Evolutionary conservation across 352 stramenopile genomes (phyloP).

Genomic region (Globisporangium acanthophoron): DNA sequence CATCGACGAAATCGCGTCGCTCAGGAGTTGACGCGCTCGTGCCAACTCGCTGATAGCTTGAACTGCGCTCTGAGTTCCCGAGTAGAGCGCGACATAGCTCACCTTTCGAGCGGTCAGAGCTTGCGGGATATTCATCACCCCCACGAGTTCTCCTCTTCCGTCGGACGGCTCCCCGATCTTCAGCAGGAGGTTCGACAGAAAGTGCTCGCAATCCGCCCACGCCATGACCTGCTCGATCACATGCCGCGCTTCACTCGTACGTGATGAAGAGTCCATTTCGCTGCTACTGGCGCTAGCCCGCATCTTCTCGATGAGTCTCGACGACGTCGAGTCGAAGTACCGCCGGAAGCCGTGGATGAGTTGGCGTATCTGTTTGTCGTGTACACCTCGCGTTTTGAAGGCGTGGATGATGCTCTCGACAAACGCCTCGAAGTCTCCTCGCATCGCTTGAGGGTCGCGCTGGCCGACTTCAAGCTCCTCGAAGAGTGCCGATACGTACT

Average conservation of each 20-base stretch:
- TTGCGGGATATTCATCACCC: slow-evolving; percentile 18
- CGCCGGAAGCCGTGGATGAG: slow-evolving; percentile 28
- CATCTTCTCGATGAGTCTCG: slow-evolving; percentile 19
- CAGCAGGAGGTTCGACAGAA: slow-evolving; percentile 23
- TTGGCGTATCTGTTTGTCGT: slow-evolving; percentile 14
- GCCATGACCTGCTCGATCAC: slow-evolving; percentile 2
- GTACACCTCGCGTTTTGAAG: slow-evolving; percentile 28
- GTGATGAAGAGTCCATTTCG: not conserved
- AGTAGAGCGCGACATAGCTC: slow-evolving; percentile 33
- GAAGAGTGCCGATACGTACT: slow-evolving; percentile 42
- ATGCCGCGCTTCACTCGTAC: not conserved
- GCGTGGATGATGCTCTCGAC: slow-evolving; percentile 30
- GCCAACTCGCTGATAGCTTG: slow-evolving; percentile 20
- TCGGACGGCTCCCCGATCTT: slow-evolving; percentile 4
- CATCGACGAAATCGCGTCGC: slow-evolving; percentile 14
- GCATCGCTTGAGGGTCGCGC: slow-evolving; percentile 1
- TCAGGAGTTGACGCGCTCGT: slow-evolving; percentile 19
- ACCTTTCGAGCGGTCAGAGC: slow-evolving; percentile 28
- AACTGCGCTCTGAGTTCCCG: slow-evolving; percentile 10
- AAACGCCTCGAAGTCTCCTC: slow-evolving; percentile 25
- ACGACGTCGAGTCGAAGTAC: slow-evolving; percentile 22
- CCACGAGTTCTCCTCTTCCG: slow-evolving; percentile 1
- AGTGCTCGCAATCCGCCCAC: slow-evolving; percentile 12
- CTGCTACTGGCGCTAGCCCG: slow-evolving; percentile 6
- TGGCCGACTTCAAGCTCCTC: slow-evolving; percentile 23